A percentile compares a stretch with the other conserved stretches of the same genome.
phyloP scores from a whole-genome alignment of 169 alveolate genomes.

The Amoebophrya sp. region DNA sequence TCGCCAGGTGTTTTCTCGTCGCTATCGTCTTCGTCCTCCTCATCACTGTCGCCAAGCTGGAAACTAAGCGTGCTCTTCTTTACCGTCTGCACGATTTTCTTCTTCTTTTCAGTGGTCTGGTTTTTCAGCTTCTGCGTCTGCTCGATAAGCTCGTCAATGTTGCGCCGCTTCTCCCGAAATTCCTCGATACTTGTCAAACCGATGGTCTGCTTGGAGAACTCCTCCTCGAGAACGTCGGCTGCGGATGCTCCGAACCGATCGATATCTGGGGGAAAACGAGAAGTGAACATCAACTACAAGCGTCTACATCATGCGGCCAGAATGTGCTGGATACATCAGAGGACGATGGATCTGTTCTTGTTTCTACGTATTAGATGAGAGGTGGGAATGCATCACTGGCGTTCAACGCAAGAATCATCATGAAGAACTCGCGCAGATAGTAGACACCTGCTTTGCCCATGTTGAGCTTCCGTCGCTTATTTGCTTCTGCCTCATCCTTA shows the following conservation, averaged over 20 bases:
- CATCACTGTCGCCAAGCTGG: neutral
- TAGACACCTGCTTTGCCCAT: too few relatives aligned
- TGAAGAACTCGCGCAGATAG: too few relatives aligned
- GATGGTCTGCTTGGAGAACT: slow-evolving; percentile 26
- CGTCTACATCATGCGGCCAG: too few relatives aligned
- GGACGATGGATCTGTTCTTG: too few relatives aligned
- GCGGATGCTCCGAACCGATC: slow-evolving; percentile 25
- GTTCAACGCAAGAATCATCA: too few relatives aligned
- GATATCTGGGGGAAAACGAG: too few relatives aligned
- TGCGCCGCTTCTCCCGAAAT: slow-evolving; percentile 21
- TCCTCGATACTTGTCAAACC: slow-evolving; percentile 30
- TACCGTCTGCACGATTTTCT: neutral
- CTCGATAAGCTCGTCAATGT: slow-evolving; percentile 20
- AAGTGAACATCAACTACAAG: too few relatives aligned
- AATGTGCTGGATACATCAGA: too few relatives aligned
- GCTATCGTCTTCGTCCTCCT: neutral
- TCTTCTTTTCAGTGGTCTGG: neutral
- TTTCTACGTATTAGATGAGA: too few relatives aligned
- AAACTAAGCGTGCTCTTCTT: neutral
- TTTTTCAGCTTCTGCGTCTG: neutral
- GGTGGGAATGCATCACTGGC: too few relatives aligned
- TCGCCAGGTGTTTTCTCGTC: too few relatives aligned
- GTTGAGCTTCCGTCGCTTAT: slow-evolving; percentile 1
- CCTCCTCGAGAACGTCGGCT: slow-evolving; percentile 31
- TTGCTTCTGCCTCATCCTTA: slow-evolving; percentile 22